Conservation (phyloP, 306 rosid genomes). For the Begonia loranthoides region DNA sequence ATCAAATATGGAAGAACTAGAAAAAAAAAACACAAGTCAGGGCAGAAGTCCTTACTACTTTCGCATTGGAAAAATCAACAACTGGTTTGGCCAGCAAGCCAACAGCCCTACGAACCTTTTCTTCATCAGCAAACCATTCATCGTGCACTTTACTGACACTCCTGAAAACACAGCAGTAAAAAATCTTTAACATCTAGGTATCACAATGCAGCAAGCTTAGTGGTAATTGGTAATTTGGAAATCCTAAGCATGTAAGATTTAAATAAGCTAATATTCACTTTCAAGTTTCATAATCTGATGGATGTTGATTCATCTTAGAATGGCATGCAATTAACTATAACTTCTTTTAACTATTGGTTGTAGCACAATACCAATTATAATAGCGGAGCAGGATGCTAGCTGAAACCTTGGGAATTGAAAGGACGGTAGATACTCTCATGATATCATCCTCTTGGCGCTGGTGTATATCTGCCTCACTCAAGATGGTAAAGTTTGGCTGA, state of each 20-base stretch:
- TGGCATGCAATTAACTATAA: too few species aligned
- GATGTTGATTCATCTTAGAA: too few species aligned
- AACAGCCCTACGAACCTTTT: conserved; percentile 41
- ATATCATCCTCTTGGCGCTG: conserved; percentile 53
- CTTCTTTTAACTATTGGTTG: not conserved
- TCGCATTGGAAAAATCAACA: conserved; percentile 19
- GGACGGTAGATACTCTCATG: conserved; percentile 40
- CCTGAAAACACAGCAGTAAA: conserved; percentile 18
- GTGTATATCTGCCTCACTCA: conserved; percentile 42
- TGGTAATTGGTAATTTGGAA: too few species aligned
- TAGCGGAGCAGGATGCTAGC: conserved; percentile 52
- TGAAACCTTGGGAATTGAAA: conserved; percentile 36
- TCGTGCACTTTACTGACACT: conserved; percentile 56
- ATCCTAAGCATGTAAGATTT: too few species aligned
- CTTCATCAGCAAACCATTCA: conserved; percentile 66
- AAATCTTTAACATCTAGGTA: not conserved
- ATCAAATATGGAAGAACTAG: too few species aligned
- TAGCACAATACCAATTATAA: conserved; percentile 35
- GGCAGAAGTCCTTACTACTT: conserved; percentile 25
- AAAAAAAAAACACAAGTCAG: not conserved
- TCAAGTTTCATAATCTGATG: too few species aligned
- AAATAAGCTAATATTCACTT: too few species aligned
- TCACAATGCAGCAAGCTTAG: too few species aligned
- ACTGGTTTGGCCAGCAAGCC: conserved; percentile 39
- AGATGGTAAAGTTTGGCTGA: conserved; percentile 43